A percentile compares a stretch with the other conserved stretches of the same genome.
Evolutionary conservation across 2,329 filamentous ascomycete species (phyloP).

Genomic region (Ophiostoma sp.): DNA sequence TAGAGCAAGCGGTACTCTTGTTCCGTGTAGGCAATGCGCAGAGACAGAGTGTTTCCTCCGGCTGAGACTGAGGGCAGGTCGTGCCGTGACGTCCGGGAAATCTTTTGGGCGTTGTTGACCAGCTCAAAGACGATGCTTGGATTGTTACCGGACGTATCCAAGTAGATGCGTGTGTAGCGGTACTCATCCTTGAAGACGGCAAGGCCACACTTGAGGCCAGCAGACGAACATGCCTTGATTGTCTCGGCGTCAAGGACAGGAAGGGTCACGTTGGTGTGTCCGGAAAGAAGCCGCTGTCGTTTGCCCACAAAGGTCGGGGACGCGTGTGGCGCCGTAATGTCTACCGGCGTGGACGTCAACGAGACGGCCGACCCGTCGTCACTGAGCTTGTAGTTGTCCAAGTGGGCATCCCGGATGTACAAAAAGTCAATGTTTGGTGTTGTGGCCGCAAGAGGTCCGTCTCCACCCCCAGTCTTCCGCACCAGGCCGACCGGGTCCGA

Average conservation of each 20-base stretch:
- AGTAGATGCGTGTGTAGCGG: neutral
- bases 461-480: neutral
- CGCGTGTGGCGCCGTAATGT: neutral
- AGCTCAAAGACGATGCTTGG: neutral
- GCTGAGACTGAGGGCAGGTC: neutral
- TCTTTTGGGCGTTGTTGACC: slow-evolving; percentile 5
- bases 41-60: neutral
- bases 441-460: neutral
- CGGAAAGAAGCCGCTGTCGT: neutral
- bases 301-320: slow-evolving; percentile 14
- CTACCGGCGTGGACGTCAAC: slow-evolving; percentile 2
- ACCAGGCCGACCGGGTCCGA: neutral
- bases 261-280: neutral
- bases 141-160: neutral
- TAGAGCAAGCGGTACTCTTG: neutral
- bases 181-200: slow-evolving; percentile 11
- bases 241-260: neutral
- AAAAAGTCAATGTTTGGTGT: neutral
- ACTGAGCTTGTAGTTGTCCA: neutral
- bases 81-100: neutral
- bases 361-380: slow-evolving; percentile 4
- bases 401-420: neutral
- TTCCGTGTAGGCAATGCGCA: slow-evolving; percentile 1
- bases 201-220: neutral
- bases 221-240: neutral